Base-by-base conservation (phyloP, 306 rosid species). In the Pyrus communis region DNA sequence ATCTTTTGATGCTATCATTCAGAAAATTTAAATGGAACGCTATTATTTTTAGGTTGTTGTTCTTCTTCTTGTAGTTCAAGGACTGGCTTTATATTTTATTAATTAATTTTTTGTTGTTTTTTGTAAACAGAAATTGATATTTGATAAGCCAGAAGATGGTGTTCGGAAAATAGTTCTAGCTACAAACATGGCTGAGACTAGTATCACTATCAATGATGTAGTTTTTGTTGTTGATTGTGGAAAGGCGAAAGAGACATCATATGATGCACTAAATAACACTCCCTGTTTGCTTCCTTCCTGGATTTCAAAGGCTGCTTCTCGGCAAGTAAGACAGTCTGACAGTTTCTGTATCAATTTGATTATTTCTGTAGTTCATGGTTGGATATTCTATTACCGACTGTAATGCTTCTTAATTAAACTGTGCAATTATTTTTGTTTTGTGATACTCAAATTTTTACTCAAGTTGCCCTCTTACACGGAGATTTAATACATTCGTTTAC, bases 211-310 rank as follows among this genome's bases (percentile, higher is more conserved):
- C 77, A 87, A 85, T 70, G 91, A 87, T 68, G 89, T 87, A 3
- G 91, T 85, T 67, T 87, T 85, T 83, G 91, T 87, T 40, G 82
- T 87, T 74, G 91, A 87, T 79, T 87, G 91, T 55, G 91, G 91
- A 70, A 87, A 87, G 77, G 91, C 91, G 4, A 87, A 87, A 67
- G 91, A 87, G 74, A 87, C 89, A 66, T 83, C 91, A 58, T 87
- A 87, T 79, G 91, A 87, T 71, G 91, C 91, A n/a, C 83, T 87
- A n/a, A 87, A 87, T 75, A 87, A 87, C 79, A 87, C 91, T 61
- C 91, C 91, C 22, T 87, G 91, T 76, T 83, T 87, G 87, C 89
- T 85, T 58, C 91, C 91, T 62, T 78, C 91, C 69, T 87, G 91
- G 91, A 85, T 87, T 71, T 87, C 91, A 61, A 85, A 85, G 84